These are phyloP conservation scores for Cinnamomum chago DNA, from an alignment of 164 flowering plant species.

Conservation along the genomic window DNA sequence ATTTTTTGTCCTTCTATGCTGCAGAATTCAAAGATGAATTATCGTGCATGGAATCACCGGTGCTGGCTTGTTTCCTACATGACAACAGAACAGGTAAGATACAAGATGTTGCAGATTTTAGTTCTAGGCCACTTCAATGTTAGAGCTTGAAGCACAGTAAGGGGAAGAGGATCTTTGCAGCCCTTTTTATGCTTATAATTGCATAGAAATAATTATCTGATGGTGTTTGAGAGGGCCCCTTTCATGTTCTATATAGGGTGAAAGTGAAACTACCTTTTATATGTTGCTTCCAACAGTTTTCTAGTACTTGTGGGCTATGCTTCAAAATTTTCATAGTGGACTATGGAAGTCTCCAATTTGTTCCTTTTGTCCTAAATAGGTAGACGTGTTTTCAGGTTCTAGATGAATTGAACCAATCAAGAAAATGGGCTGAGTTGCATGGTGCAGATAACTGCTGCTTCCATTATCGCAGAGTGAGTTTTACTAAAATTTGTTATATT, in stretches of 20 bases:
- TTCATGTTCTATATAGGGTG: neutral
- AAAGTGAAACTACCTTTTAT: neutral
- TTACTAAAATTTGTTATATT: neutral
- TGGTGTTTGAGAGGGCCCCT: neutral
- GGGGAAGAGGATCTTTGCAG: neutral
- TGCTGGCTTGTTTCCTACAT: constrained; percentile 79
- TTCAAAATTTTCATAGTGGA: neutral
- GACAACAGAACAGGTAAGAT: constrained; percentile 61
- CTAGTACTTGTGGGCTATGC: neutral
- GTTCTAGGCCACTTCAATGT: neutral
- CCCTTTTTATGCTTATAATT: too few species aligned
- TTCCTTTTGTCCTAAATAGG: constrained; percentile 3
- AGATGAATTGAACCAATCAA: constrained; percentile 49
- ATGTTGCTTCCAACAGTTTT: neutral
- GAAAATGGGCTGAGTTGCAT: constrained; percentile 75
- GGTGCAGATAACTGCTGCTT: constrained; percentile 89
- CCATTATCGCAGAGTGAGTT: constrained; percentile 80
- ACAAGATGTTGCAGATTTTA: constrained; percentile 2
- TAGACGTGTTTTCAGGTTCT: constrained; percentile 36
- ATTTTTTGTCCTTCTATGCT: constrained; percentile 6
- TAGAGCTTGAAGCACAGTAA: neutral
- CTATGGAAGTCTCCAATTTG: neutral
- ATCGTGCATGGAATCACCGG: constrained; percentile 96
- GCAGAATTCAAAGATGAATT: constrained; percentile 93
- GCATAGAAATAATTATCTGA: constrained; percentile 7